These are phyloP conservation scores for Juglanconis oblonga DNA, from an alignment of 2,329 filamentous ascomycete species.

Conservation along the genomic window DNA sequence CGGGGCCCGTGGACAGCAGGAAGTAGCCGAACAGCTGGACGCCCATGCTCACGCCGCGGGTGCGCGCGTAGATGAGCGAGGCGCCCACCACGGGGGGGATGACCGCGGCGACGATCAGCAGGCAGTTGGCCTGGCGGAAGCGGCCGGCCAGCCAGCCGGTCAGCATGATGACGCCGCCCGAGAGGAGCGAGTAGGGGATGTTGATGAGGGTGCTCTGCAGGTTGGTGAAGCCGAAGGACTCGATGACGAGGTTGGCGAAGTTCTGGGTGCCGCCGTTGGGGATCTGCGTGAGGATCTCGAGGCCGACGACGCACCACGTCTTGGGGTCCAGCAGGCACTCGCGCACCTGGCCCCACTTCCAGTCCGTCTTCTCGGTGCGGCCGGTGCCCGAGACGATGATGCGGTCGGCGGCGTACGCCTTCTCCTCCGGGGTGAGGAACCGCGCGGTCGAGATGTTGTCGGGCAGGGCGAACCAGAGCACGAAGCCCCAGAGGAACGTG, in stretches of 20 bases:
- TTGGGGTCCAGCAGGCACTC: constrained; percentile 58
- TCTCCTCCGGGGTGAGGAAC: constrained; percentile 56
- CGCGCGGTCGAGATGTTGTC: constrained; percentile 51
- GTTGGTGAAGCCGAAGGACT: constrained; percentile 53
- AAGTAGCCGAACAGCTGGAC: constrained; percentile 57
- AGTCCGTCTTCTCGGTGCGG: constrained; percentile 44
- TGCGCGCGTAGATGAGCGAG: constrained; percentile 49
- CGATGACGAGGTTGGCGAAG: constrained; percentile 56
- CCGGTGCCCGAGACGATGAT: constrained; percentile 51
- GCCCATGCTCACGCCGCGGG: constrained; percentile 34
- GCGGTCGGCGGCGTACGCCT: constrained; percentile 43
- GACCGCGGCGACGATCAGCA: constrained; percentile 49
- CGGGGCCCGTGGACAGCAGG: constrained; percentile 50
- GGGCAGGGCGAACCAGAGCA: constrained; percentile 47
- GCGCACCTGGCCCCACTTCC: constrained; percentile 47
- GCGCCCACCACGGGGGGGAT: constrained; percentile 50
- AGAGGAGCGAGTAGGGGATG: constrained; percentile 55
- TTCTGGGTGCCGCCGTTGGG: constrained; percentile 61
- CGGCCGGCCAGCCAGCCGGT: constrained; percentile 50
- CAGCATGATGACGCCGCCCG: constrained; percentile 44
- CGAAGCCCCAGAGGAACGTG: constrained; percentile 50
- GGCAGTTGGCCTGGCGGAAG: constrained; percentile 48
- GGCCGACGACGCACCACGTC: constrained; percentile 55
- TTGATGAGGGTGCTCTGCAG: constrained; percentile 55
- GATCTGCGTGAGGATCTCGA: constrained; percentile 54